Evolutionary conservation across 805 yeast species (phyloP).

Genomic region (Candida argentea): DNA sequence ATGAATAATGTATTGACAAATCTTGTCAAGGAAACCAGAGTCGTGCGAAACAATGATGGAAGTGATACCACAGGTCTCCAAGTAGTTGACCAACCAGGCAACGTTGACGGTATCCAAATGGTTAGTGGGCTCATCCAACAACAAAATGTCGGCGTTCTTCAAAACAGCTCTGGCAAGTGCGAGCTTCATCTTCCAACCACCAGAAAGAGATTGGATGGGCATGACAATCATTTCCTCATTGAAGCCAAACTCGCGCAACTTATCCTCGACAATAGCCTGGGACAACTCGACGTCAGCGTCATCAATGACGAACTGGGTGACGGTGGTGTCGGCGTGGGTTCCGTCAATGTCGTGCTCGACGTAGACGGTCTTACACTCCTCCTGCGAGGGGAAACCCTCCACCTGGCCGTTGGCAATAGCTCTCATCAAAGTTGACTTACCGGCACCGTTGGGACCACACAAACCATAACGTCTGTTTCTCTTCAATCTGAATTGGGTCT

Average conservation of each 20-base stretch:
- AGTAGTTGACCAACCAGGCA: conserved; percentile 99
- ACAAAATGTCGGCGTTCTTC: conserved; percentile 94
- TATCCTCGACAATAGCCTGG: conserved; percentile 57
- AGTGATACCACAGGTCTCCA: conserved; percentile 96
- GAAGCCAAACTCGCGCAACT: conserved; percentile 88
- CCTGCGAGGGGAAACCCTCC: conserved; percentile 99
- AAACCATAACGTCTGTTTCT: conserved; percentile 99
- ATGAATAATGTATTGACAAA: conserved; percentile 96
- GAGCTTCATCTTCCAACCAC: conserved; percentile 99
- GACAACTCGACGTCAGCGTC: conserved; percentile 68
- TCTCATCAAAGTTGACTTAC: conserved; percentile 69
- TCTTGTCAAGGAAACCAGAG: conserved; percentile 98
- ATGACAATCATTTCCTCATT: conserved; percentile 82
- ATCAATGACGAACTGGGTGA: conserved; percentile 82
- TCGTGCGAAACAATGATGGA: conserved; percentile 99
- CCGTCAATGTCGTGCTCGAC: conserved; percentile 99
- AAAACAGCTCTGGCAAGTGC: conserved; percentile 99
- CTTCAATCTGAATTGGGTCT: conserved; percentile 97
- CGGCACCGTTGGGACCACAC: conserved; percentile 55
- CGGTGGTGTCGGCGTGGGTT: conserved; percentile 92
- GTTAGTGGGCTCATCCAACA: conserved; percentile 99
- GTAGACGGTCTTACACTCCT: conserved; percentile 97
- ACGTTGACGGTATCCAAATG: conserved; percentile 99
- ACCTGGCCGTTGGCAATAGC: conserved; percentile 97
- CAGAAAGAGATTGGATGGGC: conserved; percentile 96